A percentile compares a stretch with the other conserved stretches of the same genome.
phyloP scores from a whole-genome alignment of 345 rosid genomes.

The Chamaenerion angustifolium region DNA sequence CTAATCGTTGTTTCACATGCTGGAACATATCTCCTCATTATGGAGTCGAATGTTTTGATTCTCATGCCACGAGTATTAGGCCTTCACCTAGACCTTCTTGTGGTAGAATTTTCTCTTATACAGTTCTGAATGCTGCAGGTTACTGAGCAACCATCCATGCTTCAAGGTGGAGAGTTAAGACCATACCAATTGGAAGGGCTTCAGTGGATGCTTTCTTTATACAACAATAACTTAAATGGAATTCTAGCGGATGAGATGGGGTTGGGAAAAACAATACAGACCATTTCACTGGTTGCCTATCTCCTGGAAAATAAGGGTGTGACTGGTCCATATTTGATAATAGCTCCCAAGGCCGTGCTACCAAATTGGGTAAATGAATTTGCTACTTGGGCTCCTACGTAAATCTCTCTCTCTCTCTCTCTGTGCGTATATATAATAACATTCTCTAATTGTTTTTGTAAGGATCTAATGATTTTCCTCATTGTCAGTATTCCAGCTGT shows the following conservation, averaged over 20 bases:
- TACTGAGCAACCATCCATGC: slow-evolving; percentile 82
- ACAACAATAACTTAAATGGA: slow-evolving; percentile 93
- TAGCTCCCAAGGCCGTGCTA: slow-evolving; percentile 98
- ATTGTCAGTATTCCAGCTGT: slow-evolving; percentile 63
- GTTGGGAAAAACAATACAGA: slow-evolving; percentile 94
- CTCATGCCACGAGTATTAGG: too few relatives aligned
- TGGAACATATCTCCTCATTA: neutral
- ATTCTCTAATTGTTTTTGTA: neutral
- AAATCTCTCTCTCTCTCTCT: slow-evolving; percentile 5
- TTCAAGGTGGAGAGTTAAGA: slow-evolving; percentile 89
- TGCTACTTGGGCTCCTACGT: slow-evolving; percentile 88
- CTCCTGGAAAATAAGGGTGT: slow-evolving; percentile 81
- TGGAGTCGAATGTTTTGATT: neutral
- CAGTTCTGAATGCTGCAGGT: slow-evolving; percentile 34
- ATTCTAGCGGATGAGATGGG: slow-evolving; percentile 99
- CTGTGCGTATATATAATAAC: too few relatives aligned
- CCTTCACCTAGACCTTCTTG: too few relatives aligned
- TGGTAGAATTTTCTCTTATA: neutral
- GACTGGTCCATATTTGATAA: slow-evolving; percentile 86
- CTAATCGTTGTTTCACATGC: neutral
- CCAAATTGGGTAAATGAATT: slow-evolving; percentile 97
- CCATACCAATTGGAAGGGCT: slow-evolving; percentile 94
- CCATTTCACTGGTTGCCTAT: slow-evolving; percentile 82
- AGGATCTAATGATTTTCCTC: slow-evolving; percentile 14
- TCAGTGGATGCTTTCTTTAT: slow-evolving; percentile 98